These are phyloP conservation scores for Antarctomyces pellizariae DNA, from an alignment of 495 filamentous ascomycete genomes.

Conservation along the genomic window DNA sequence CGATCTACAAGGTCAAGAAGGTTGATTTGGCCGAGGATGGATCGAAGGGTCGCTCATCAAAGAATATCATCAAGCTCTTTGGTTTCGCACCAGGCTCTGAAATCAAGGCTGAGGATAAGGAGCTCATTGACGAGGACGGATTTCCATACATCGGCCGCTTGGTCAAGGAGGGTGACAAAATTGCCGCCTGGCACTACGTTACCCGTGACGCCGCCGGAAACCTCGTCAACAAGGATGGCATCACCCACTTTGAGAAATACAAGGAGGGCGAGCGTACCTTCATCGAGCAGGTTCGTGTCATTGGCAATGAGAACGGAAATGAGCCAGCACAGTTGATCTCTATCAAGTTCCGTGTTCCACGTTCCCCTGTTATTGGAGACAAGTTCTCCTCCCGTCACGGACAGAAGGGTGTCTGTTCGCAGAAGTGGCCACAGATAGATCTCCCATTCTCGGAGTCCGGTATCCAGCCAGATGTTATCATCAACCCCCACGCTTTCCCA, in stretches of 20 bases:
- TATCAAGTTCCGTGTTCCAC: constrained; percentile 79
- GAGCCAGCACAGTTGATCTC: constrained; percentile 69
- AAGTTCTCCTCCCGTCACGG: constrained; percentile 97
- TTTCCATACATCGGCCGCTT: constrained; percentile 54
- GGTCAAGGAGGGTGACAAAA: constrained; percentile 54
- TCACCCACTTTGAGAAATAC: constrained; percentile 71
- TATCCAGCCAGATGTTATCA: constrained; percentile 92
- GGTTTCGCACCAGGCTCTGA: constrained; percentile 56
- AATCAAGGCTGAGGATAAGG: constrained; percentile 36
- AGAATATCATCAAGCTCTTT: constrained; percentile 47
- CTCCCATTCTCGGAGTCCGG: constrained; percentile 97
- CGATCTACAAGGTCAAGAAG: constrained; percentile 92
- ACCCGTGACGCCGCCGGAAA: constrained; percentile 51
- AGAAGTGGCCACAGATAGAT: constrained; percentile 82
- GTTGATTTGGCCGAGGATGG: constrained; percentile 52
- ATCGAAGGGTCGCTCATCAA: constrained; percentile 19
- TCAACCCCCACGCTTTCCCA: constrained; percentile 99
- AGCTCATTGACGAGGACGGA: constrained; percentile 63
- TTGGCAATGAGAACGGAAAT: constrained; percentile 57
- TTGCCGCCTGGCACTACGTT: constrained; percentile 81
- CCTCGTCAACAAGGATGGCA: constrained; percentile 50
- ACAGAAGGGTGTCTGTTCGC: constrained; percentile 92
- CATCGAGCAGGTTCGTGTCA: constrained; percentile 78
- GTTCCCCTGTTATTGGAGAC: constrained; percentile 83
- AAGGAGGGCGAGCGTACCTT: constrained; percentile 72